A percentile compares a stretch with the other conserved stretches of the same genome.
Conservation (phyloP, 1,284 basidiomycete genomes). For the Sporisorium iseilematis-ciliati region DNA sequence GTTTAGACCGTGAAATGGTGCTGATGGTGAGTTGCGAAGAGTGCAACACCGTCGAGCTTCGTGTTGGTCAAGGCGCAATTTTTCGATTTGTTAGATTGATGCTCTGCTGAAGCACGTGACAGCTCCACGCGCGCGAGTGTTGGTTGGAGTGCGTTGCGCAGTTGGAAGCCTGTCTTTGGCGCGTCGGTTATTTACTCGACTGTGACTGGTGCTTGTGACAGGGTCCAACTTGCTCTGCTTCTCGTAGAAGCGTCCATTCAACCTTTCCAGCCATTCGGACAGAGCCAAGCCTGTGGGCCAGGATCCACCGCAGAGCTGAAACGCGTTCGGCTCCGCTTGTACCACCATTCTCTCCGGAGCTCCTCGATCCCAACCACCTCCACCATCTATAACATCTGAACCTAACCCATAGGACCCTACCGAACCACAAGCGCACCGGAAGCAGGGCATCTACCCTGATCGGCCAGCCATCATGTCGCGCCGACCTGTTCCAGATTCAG, state of each 20-base stretch:
- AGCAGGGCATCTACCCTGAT: conserved; percentile 30
- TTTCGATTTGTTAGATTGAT: conserved; percentile 10
- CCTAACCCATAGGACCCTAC: conserved; percentile 22
- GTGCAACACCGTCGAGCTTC: conserved; percentile 12
- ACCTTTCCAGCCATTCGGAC: neutral
- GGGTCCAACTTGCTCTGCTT: conserved; percentile 7
- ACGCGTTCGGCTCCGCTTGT: conserved; percentile 5
- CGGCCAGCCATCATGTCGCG: conserved; percentile 29
- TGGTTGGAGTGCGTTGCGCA: conserved; percentile 13
- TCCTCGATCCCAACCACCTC: conserved; percentile 10
- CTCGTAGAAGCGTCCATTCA: too few species aligned
- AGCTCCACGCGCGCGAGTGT: conserved; percentile 18
- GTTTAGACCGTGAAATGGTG: neutral
- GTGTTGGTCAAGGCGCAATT: conserved; percentile 20
- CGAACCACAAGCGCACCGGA: conserved; percentile 14
- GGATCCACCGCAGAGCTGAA: neutral
- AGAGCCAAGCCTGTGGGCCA: neutral
- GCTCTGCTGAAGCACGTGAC: conserved; percentile 17
- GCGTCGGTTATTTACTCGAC: conserved; percentile 7
- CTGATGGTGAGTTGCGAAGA: neutral
- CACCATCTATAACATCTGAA: conserved; percentile 12
- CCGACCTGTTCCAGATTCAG: conserved; percentile 5
- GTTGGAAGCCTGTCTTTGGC: neutral
- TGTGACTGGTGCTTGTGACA: neutral
- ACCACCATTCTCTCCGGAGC: conserved; percentile 13